Evolutionary conservation across 2,329 filamentous ascomycete species (phyloP).

Genomic region (Diaporthe ampelina): DNA sequence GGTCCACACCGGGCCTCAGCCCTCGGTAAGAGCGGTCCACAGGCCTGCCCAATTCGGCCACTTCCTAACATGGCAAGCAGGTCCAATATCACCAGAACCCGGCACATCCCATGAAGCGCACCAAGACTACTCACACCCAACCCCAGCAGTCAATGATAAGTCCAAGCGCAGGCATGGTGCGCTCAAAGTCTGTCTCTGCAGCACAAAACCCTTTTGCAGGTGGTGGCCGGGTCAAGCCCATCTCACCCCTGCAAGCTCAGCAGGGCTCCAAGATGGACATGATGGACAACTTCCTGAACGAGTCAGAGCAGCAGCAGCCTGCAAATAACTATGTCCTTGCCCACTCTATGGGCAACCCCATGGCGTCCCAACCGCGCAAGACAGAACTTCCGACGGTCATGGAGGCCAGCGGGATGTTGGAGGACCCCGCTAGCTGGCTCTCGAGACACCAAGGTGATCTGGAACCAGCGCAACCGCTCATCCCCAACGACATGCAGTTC

Average conservation of each 20-base stretch:
- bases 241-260: slow-evolving; percentile 45
- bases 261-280: slow-evolving; percentile 27
- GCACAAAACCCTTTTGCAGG: slow-evolving; percentile 55
- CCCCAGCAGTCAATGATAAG: slow-evolving; percentile 48
- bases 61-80: slow-evolving; percentile 12
- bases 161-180: slow-evolving; percentile 58
- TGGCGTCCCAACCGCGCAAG: slow-evolving; percentile 19
- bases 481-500: slow-evolving; percentile 14
- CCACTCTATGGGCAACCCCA: slow-evolving; percentile 29
- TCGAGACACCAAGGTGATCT: slow-evolving; percentile 33
- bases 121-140: slow-evolving; percentile 47
- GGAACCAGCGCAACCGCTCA: slow-evolving; percentile 8
- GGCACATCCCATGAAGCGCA: slow-evolving; percentile 48
- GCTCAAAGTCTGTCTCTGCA: slow-evolving; percentile 59
- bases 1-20: slow-evolving; percentile 30
- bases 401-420: slow-evolving; percentile 41
- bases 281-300: slow-evolving; percentile 41
- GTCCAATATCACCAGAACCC: slow-evolving; percentile 31
- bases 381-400: slow-evolving; percentile 25
- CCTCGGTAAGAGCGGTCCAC: slow-evolving; percentile 35
- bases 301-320: slow-evolving; percentile 42
- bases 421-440: slow-evolving; percentile 45
- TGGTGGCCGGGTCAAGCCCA: slow-evolving; percentile 52
- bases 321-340: slow-evolving; percentile 41
- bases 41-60: not conserved